A percentile compares a stretch with the other conserved stretches of the same genome.
Evolutionary conservation across 1,284 basidiomycete genomes (phyloP).

Genomic region (Leccinum solheimii): DNA sequence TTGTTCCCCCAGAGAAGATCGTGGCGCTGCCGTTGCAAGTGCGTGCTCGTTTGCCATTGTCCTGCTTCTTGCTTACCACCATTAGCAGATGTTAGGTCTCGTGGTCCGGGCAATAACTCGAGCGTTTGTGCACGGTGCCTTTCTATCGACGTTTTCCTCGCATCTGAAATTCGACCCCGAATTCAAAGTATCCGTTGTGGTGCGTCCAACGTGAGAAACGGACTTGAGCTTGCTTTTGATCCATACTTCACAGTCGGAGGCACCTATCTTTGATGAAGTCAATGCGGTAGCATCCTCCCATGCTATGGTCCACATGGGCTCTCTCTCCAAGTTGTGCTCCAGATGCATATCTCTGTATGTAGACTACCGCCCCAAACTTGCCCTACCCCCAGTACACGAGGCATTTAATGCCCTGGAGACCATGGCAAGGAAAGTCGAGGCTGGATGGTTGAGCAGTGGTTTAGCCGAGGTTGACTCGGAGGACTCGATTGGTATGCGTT

Average conservation of each 20-base stretch:
- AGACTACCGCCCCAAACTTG: conserved; percentile 47
- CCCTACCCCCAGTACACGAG: conserved; percentile 45
- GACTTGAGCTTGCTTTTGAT: not conserved
- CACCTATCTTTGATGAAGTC: conserved; percentile 39
- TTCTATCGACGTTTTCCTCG: conserved; percentile 43
- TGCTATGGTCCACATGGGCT: conserved; percentile 49
- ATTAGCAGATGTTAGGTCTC: conserved; percentile 41
- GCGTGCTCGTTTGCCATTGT: conserved; percentile 12
- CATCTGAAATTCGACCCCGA: conserved; percentile 30
- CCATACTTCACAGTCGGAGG: conserved; percentile 12
- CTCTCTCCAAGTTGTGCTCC: conserved; percentile 53
- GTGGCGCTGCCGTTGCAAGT: conserved; percentile 57
- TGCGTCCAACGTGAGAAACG: conserved; percentile 19
- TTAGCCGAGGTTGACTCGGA: conserved; percentile 38
- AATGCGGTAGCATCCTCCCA: conserved; percentile 43
- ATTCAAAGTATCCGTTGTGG: conserved; percentile 38
- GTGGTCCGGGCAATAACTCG: conserved; percentile 52
- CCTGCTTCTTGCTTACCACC: conserved; percentile 12
- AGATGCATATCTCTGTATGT: conserved; percentile 48
- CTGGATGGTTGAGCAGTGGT: conserved; percentile 51
- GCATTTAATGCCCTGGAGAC: conserved; percentile 42
- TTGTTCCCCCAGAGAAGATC: conserved; percentile 52
- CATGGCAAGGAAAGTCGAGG: conserved; percentile 46
- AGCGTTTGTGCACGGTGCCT: conserved; percentile 52
- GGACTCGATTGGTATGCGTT: conserved; percentile 41